These are phyloP conservation scores for Chlorophyllum brunneum DNA, from an alignment of 768 basidiomycete species.

Conservation along the genomic window DNA sequence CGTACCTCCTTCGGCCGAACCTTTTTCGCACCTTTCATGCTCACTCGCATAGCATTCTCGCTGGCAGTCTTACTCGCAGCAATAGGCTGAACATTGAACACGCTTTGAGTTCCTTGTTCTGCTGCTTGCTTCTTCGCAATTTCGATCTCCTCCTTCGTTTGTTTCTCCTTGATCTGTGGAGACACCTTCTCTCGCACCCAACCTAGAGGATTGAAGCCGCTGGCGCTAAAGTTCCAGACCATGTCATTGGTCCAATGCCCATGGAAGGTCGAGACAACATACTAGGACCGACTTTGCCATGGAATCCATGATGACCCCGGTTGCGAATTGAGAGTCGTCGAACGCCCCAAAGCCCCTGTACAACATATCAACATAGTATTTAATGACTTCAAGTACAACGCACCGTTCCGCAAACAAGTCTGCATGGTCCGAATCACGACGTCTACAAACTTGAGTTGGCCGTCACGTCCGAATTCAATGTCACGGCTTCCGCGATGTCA, in stretches of 20 bases:
- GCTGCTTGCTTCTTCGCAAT: constrained; percentile 41
- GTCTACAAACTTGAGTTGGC: not conserved
- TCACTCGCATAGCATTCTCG: not conserved
- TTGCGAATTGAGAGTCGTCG: not conserved
- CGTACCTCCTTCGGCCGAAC: constrained; percentile 26
- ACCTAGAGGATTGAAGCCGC: constrained; percentile 53
- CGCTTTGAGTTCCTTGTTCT: constrained; percentile 39
- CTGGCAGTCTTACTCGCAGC: constrained; percentile 17
- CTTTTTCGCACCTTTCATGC: constrained; percentile 19
- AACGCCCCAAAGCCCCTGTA: constrained; percentile 19
- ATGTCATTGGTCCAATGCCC: not conserved
- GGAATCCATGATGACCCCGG: not conserved
- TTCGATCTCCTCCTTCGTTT: constrained; percentile 40
- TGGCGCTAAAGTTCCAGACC: constrained; percentile 25
- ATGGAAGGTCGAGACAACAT: constrained; percentile 8
- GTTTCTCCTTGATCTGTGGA: constrained; percentile 42
- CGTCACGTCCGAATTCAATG: constrained; percentile 4
- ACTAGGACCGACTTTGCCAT: constrained; percentile 9
- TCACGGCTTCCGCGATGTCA: constrained; percentile 1
- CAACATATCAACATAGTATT: not conserved
- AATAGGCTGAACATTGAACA: constrained; percentile 43
- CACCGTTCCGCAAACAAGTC: constrained; percentile 23
- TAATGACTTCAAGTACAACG: not conserved
- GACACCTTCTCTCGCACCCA: constrained; percentile 63
- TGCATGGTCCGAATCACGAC: constrained; percentile 29